Conservation (phyloP, 2,329 filamentous ascomycete species). For the Tolypocladium album region DNA sequence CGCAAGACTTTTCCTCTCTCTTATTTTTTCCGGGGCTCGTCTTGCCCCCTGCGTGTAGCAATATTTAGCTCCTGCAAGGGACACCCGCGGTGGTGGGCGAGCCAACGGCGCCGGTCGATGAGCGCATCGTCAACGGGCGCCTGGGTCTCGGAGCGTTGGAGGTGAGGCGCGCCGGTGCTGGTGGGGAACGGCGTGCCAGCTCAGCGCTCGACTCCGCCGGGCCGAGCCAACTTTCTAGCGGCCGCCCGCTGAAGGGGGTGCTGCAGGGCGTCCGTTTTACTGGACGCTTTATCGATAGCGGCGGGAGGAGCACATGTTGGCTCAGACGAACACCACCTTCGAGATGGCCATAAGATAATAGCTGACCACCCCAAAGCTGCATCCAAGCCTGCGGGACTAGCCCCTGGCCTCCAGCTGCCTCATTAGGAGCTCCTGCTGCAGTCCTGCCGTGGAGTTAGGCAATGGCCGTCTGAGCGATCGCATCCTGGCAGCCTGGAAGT, state of each 20-base stretch:
- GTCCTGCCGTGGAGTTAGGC: background rate
- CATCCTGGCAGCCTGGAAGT: background rate
- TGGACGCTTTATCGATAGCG: background rate
- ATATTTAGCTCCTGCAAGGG: background rate
- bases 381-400: background rate
- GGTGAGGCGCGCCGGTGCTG: background rate
- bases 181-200: background rate
- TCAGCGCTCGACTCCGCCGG: background rate
- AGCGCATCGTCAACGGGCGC: background rate
- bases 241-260: background rate
- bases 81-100: background rate
- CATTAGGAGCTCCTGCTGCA: background rate
- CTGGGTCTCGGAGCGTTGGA: background rate
- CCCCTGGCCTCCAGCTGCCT: background rate
- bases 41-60: background rate
- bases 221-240: background rate
- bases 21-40: background rate
- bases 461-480: background rate
- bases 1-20: background rate
- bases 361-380: background rate
- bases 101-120: background rate
- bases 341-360: background rate
- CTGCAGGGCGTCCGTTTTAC: background rate
- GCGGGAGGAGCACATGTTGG: background rate
- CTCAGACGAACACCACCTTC: background rate